These are phyloP conservation scores for Vanrija sp. DNA, from an alignment of 1,284 basidiomycete genomes.

Conservation along the genomic window DNA sequence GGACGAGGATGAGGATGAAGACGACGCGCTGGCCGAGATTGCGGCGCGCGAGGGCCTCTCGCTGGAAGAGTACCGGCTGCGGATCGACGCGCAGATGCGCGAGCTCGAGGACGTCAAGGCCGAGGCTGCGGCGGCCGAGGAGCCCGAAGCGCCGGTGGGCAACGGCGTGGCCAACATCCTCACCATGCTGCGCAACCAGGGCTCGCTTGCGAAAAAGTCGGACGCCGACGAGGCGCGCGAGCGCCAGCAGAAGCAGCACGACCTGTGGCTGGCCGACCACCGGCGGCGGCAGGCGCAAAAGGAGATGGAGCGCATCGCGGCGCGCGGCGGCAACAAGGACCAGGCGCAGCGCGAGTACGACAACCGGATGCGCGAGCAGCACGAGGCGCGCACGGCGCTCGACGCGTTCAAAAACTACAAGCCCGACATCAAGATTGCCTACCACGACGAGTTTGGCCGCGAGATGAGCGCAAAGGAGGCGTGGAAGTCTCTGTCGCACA, in stretches of 20 bases:
- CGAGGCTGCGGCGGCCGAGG: slow-evolving; percentile 56
- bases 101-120: slow-evolving; percentile 62
- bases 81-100: slow-evolving; percentile 46
- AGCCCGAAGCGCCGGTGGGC: slow-evolving; percentile 64
- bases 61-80: slow-evolving; percentile 44
- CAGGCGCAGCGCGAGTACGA: slow-evolving; percentile 93
- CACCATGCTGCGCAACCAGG: slow-evolving; percentile 83
- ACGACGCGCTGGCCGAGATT: slow-evolving; percentile 52
- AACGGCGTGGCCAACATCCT: slow-evolving; percentile 84
- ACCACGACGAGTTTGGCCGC: slow-evolving; percentile 89
- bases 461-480: slow-evolving; percentile 86
- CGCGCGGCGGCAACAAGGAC: slow-evolving; percentile 78
- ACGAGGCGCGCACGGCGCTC: slow-evolving; percentile 76
- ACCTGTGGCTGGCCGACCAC: slow-evolving; percentile 85
- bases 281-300: slow-evolving; percentile 69
- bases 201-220: slow-evolving; percentile 67
- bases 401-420: slow-evolving; percentile 91
- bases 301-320: slow-evolving; percentile 70
- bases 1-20: slow-evolving; percentile 73
- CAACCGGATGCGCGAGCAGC: slow-evolving; percentile 83
- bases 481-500: slow-evolving; percentile 91
- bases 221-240: slow-evolving; percentile 60
- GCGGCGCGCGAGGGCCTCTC: slow-evolving; percentile 48
- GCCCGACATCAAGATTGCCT: slow-evolving; percentile 92
- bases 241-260: slow-evolving; percentile 72